A percentile compares a stretch with the other conserved stretches of the same genome.
Evolutionary conservation across 176 grass and related monocot genomes (phyloP).

Genomic region (Oryza glumipatula): DNA sequence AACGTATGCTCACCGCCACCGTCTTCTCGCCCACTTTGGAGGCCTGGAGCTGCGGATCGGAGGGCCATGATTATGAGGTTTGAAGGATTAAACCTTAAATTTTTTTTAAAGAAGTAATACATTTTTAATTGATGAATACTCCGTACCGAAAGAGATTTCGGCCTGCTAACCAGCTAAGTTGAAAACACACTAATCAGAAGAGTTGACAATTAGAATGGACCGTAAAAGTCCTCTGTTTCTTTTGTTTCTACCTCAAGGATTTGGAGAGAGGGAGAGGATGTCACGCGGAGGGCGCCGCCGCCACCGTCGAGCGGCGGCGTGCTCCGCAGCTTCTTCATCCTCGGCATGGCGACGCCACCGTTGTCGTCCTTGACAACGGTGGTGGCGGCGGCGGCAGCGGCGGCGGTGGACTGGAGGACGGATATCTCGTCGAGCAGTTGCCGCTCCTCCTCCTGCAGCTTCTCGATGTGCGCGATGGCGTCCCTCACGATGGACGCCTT

Average conservation of each 20-base stretch:
- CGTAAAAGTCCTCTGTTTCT: no score
- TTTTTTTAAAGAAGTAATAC: no score
- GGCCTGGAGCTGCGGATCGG: conserved; percentile 50
- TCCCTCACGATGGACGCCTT: conserved; percentile 76
- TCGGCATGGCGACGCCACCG: background rate
- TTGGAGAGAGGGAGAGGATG: conserved; percentile 28
- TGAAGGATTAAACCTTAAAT: no score
- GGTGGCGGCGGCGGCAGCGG: no score
- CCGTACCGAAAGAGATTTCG: no score
- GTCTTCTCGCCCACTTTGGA: conserved; percentile 35
- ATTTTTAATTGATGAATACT: no score
- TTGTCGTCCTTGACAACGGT: background rate
- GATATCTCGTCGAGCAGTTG: conserved; percentile 44
- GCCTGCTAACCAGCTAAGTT: no score
- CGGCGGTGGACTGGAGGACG: conserved; percentile 15
- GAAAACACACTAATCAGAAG: no score
- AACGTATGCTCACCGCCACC: conserved; percentile 46
- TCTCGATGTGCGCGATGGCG: conserved; percentile 68
- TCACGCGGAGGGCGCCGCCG: background rate
- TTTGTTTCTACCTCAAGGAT: conserved; percentile 54
- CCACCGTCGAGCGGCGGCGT: background rate
- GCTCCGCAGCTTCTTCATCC: conserved; percentile 36
- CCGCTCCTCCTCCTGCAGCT: conserved; percentile 72
- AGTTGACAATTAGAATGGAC: no score
- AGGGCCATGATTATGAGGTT: background rate